Evolutionary conservation across 768 basidiomycete species (phyloP).

Genomic region (Paxillus involutus): DNA sequence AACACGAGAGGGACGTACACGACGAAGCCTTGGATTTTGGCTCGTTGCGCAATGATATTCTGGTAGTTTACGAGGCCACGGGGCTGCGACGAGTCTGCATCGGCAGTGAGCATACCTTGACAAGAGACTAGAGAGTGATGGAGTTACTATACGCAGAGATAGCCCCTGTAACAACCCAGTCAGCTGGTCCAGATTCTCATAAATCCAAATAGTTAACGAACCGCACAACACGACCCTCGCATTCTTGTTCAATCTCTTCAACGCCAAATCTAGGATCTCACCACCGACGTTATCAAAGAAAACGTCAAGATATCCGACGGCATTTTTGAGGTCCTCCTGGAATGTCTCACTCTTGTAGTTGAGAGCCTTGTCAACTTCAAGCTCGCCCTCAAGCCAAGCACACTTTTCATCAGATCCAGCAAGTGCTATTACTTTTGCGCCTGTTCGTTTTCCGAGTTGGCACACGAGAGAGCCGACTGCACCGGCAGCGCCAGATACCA

Average conservation of each 20-base stretch:
- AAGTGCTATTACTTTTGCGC: constrained; percentile 84
- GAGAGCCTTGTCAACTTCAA: constrained; percentile 80
- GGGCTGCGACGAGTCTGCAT: constrained; percentile 55
- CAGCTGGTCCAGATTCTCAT: background rate
- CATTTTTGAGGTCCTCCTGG: constrained; percentile 64
- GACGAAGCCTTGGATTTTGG: constrained; percentile 82
- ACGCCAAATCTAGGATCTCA: constrained; percentile 77
- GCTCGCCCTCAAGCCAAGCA: constrained; percentile 77
- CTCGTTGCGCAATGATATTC: constrained; percentile 73
- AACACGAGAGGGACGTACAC: constrained; percentile 46
- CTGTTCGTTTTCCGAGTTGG: constrained; percentile 77
- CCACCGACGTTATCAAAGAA: constrained; percentile 85
- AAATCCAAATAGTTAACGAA: constrained; percentile 32
- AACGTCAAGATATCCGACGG: constrained; percentile 76
- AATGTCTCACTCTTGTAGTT: constrained; percentile 87
- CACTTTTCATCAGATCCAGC: constrained; percentile 86
- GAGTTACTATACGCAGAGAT: constrained; percentile 81
- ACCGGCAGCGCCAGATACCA: constrained; percentile 91
- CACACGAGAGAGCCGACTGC: constrained; percentile 84
- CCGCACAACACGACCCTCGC: constrained; percentile 85
- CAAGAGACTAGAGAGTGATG: background rate
- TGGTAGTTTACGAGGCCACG: constrained; percentile 67
- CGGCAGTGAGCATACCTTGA: background rate
- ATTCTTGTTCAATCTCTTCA: constrained; percentile 71
- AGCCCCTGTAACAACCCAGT: constrained; percentile 49